Percentiles rank a stretch among this genome's conserved stretches.
phyloP scores from a whole-genome alignment of 257 asterid species.

The Fraxinus cuspidata region DNA sequence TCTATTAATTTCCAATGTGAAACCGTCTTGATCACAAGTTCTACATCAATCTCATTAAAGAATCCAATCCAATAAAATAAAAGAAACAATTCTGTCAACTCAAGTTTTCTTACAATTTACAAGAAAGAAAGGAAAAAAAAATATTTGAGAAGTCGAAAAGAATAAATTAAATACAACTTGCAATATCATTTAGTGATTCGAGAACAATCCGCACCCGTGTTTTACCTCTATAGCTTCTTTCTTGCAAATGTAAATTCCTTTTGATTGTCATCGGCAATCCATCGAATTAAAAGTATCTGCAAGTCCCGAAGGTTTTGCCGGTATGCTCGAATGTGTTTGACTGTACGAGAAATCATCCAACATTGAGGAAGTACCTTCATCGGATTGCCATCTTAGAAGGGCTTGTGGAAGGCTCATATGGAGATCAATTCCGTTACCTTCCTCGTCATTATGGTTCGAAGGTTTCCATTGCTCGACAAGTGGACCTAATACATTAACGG shows the following conservation, averaged over 20 bases:
- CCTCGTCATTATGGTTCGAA: slow-evolving; percentile 59
- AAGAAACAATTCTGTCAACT: slow-evolving; percentile 27
- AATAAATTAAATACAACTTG: slow-evolving; percentile 50
- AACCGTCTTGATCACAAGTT: neutral
- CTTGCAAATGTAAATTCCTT: neutral
- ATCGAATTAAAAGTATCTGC: slow-evolving; percentile 67
- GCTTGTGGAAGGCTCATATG: slow-evolving; percentile 91
- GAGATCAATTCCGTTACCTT: slow-evolving; percentile 59
- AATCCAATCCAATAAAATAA: slow-evolving; percentile 25
- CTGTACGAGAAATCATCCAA: slow-evolving; percentile 66
- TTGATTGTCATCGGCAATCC: slow-evolving; percentile 66
- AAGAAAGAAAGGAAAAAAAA: slow-evolving; percentile 16
- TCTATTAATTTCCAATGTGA: neutral
- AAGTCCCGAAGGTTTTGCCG: slow-evolving; percentile 70
- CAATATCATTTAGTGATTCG: slow-evolving; percentile 5
- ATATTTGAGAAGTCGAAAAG: slow-evolving; percentile 17
- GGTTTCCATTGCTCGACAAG: slow-evolving; percentile 95
- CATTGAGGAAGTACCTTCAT: slow-evolving; percentile 91
- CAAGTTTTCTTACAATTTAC: slow-evolving; percentile 19
- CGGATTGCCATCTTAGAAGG: slow-evolving; percentile 90
- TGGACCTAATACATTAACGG: slow-evolving; percentile 83
- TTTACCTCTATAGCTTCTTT: slow-evolving; percentile 1
- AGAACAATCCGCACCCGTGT: slow-evolving; percentile 9
- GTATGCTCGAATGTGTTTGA: slow-evolving; percentile 78
- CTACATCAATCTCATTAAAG: neutral